These are phyloP conservation scores for Penicillium nucicola DNA, from an alignment of 495 filamentous ascomycete species.

Conservation along the genomic window DNA sequence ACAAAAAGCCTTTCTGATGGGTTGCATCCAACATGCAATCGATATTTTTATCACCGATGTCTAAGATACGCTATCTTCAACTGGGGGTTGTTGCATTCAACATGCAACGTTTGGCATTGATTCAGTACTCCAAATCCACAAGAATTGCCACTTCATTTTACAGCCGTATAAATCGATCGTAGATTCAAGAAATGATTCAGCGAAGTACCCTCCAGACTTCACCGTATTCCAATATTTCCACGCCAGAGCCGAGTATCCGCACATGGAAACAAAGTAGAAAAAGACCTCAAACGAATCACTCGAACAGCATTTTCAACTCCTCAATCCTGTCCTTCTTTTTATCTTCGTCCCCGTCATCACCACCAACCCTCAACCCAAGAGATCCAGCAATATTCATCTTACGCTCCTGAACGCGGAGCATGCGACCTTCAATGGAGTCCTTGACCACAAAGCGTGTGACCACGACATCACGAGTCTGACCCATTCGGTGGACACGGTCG, in stretches of 20 bases:
- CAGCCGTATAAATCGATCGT: too few species aligned
- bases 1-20: too few species aligned
- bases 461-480: constrained; percentile 80
- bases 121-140: too few species aligned
- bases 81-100: too few species aligned
- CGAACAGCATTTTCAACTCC: constrained; percentile 89
- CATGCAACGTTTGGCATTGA: too few species aligned
- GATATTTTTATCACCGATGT: too few species aligned
- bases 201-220: too few species aligned
- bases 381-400: constrained; percentile 87
- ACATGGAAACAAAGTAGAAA: background rate
- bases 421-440: constrained; percentile 89
- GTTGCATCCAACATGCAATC: too few species aligned
- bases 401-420: constrained; percentile 89
- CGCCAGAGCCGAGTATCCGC: background rate
- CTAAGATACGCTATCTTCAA: too few species aligned
- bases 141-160: too few species aligned
- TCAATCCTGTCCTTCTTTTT: constrained; percentile 87
- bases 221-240: background rate
- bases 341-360: constrained; percentile 77
- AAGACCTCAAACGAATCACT: constrained; percentile 35
- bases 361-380: constrained; percentile 70
- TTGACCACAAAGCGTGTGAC: constrained; percentile 85
- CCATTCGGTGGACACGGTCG: constrained; percentile 98
- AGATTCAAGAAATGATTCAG: too few species aligned